These are phyloP conservation scores for Chaetomium sp. DNA, from an alignment of 2,329 filamentous ascomycete species.

Conservation along the genomic window DNA sequence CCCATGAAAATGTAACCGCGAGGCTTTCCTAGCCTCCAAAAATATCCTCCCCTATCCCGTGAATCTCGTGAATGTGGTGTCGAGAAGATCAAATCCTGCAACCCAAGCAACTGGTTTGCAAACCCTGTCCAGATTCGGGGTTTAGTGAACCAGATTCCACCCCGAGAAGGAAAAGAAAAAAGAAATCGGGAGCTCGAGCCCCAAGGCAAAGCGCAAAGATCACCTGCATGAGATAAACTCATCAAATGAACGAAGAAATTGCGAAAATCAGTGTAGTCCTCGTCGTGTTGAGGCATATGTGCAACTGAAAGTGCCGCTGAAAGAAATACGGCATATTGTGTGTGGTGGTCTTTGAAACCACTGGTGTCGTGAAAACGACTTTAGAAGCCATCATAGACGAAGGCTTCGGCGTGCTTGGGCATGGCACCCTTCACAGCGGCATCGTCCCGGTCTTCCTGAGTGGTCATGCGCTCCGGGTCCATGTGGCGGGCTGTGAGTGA, in stretches of 20 bases:
- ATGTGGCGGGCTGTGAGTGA: conserved; percentile 60
- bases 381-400: conserved; percentile 30
- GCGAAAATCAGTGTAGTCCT: neutral
- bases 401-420: conserved; percentile 38
- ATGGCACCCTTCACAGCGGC: conserved; percentile 41
- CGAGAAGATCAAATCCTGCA: neutral
- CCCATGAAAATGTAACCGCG: neutral
- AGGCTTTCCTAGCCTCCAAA: neutral
- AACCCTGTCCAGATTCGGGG: conserved; percentile 1
- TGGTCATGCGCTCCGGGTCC: conserved; percentile 45
- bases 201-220: neutral
- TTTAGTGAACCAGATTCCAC: neutral
- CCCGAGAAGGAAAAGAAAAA: neutral
- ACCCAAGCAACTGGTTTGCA: neutral
- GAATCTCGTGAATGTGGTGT: neutral
- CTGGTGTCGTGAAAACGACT: too few relatives aligned
- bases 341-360: neutral
- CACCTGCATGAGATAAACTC: neutral
- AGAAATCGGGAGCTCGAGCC: neutral
- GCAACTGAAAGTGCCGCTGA: neutral
- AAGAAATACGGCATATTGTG: neutral
- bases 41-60: neutral
- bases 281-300: neutral
- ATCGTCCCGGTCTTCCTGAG: conserved; percentile 34
- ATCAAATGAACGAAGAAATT: neutral